Base-by-base conservation (phyloP, 441 rosid species). In the Gossypium schwendimanii region DNA sequence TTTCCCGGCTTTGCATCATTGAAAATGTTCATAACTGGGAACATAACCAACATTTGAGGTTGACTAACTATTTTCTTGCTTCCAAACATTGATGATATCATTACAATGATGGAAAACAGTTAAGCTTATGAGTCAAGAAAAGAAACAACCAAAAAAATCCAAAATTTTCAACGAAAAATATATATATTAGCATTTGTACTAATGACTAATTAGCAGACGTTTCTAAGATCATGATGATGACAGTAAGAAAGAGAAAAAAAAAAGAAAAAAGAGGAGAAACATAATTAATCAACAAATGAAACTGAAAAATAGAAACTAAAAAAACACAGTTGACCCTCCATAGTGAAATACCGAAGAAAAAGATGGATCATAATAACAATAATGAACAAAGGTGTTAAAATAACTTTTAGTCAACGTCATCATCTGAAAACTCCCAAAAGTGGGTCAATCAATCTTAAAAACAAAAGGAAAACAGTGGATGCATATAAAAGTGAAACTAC, bases 361-460 rank as follows among this genome's bases (percentile, higher is more conserved):
- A 58, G 53, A 31, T 18, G 6, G 14, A 21, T 49, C 50, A 57
- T 49, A 21, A 21, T 24, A 65, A 68, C 53, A 15, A 49, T 11
- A 67, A 70, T 44, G 49, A 74, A 74, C 44, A 72, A 71, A 47
- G 66, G 63, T 33, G 39, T 14, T 47, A 65, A 60, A 60, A 58
- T 36, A 69, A 66, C 66, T 71, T 71, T 74, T 64, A 72, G 6
- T 17, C 69, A 74, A 81, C 71, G 87, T 86, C 94, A 81, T 85
- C 77, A 81, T 87, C 89, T 71, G 60, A 60, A 75, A 84, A 78
- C 84, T 74, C 81, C 79, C 71, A 80, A 76, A 84, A 77, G 85
- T 75, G 85, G 87, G 87, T 80, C 93, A 79, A 82, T 81, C 88
- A 77, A 83, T 66, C 78, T 72, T 77, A 76, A 80, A 73, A 81